A percentile compares a stretch with the other conserved stretches of the same genome.
Evolutionary conservation across 1,284 basidiomycete genomes (phyloP).

Genomic region (Paramarasmius palmivorus): DNA sequence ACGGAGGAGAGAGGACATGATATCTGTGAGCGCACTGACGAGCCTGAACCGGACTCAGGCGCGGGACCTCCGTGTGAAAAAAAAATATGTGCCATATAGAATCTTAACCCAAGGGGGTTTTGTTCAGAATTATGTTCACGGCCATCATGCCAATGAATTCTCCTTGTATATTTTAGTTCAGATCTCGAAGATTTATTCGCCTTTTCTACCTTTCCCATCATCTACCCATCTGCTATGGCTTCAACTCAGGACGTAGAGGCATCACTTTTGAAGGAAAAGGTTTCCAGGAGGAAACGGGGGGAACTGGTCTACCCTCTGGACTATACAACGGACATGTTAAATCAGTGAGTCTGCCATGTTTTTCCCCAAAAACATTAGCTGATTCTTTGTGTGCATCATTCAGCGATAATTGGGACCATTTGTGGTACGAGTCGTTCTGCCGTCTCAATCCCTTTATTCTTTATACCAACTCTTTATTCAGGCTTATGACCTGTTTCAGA

Average conservation of each 20-base stretch:
- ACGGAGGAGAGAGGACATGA: conserved; percentile 15
- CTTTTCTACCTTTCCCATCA: conserved; percentile 8
- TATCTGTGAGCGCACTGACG: neutral
- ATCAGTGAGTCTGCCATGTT: conserved; percentile 46
- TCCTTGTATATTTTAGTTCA: conserved; percentile 21
- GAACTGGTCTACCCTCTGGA: conserved; percentile 55
- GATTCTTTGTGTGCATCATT: conserved; percentile 7
- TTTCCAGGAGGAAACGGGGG: conserved; percentile 43
- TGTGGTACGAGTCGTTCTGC: neutral
- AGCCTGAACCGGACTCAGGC: neutral
- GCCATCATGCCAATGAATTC: conserved; percentile 14
- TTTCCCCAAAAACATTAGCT: too few relatives aligned
- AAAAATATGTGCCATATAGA: neutral
- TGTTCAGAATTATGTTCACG: conserved; percentile 5
- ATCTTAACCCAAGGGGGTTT: conserved; percentile 1
- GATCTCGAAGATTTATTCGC: conserved; percentile 12
- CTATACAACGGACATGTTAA: conserved; percentile 46
- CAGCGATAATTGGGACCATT: conserved; percentile 4
- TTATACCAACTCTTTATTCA: conserved; percentile 25
- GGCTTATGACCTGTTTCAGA: conserved; percentile 49
- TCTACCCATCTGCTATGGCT: conserved; percentile 28
- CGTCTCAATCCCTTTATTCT: neutral
- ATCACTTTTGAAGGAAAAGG: conserved; percentile 39
- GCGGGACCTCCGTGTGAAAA: too few relatives aligned
- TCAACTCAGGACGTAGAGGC: conserved; percentile 44